These are phyloP conservation scores for Backusella parvicylindrica DNA, from an alignment of 192 early-diverging fungal genomes.

Conservation along the genomic window DNA sequence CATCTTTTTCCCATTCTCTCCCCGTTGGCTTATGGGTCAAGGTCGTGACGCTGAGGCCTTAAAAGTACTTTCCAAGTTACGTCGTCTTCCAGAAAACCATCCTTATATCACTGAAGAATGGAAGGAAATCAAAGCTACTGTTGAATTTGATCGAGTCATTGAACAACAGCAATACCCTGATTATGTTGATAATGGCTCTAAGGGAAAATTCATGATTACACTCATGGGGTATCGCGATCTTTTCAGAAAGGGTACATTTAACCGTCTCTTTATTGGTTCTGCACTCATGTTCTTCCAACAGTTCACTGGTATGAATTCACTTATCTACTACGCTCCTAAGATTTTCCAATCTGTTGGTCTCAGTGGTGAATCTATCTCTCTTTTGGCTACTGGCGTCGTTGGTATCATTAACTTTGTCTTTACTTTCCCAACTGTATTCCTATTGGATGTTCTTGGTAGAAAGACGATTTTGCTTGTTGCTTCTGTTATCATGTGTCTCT, in stretches of 20 bases:
- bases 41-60: conserved; percentile 54
- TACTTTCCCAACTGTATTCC: conserved; percentile 72
- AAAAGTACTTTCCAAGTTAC: conserved; percentile 48
- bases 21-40: conserved; percentile 67
- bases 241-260: conserved; percentile 45
- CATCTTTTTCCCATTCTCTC: conserved; percentile 75
- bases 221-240: conserved; percentile 41
- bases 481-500: conserved; percentile 33
- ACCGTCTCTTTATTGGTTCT: conserved; percentile 50
- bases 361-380: conserved; percentile 37
- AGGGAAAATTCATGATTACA: conserved; percentile 11
- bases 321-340: conserved; percentile 67
- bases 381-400: conserved; percentile 59
- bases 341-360: conserved; percentile 58
- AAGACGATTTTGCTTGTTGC: conserved; percentile 61
- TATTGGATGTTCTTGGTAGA: conserved; percentile 69
- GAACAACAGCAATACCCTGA: conserved; percentile 18
- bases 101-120: conserved; percentile 27
- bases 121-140: conserved; percentile 32
- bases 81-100: conserved; percentile 19
- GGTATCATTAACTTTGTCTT: conserved; percentile 70
- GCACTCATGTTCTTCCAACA: conserved; percentile 65
- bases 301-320: conserved; percentile 70
- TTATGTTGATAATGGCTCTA: background rate
- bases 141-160: conserved; percentile 29